Conservation (phyloP, 805 yeast genomes). For the Candida ascalaphidarum region DNA sequence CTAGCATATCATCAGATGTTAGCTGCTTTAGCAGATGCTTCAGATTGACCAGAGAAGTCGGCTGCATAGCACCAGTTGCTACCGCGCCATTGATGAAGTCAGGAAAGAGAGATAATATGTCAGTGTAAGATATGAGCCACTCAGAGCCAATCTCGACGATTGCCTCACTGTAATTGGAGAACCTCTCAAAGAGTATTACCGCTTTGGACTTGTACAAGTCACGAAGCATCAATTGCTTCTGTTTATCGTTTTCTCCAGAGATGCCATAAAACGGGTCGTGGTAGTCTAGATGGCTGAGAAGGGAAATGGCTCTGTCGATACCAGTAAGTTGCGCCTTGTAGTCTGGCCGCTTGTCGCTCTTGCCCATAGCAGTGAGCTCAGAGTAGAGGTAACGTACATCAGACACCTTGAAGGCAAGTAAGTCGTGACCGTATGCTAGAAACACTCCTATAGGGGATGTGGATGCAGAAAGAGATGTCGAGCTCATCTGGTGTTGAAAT, state of each 20-base stretch:
- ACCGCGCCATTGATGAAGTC: slow-evolving; percentile 24
- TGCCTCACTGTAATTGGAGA: slow-evolving; percentile 27
- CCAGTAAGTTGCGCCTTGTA: slow-evolving; percentile 24
- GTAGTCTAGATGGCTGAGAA: slow-evolving; percentile 17
- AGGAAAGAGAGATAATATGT: slow-evolving; percentile 28
- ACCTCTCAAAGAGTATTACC: slow-evolving; percentile 20
- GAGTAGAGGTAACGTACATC: too few species aligned
- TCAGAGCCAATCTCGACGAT: slow-evolving; percentile 32
- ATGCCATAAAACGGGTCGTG: slow-evolving; percentile 15
- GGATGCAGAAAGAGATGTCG: slow-evolving; percentile 8
- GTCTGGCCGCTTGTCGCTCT: slow-evolving; percentile 13
- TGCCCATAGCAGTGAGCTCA: too few species aligned
- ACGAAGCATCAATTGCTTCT: slow-evolving; percentile 24
- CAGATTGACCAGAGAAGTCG: too few species aligned
- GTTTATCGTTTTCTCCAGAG: slow-evolving; percentile 11
- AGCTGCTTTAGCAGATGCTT: neutral
- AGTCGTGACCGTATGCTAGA: slow-evolving; percentile 19
- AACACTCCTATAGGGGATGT: neutral
- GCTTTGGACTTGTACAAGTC: slow-evolving; percentile 27
- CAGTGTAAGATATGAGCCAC: slow-evolving; percentile 29
- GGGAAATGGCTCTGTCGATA: slow-evolving; percentile 22
- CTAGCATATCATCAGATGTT: too few species aligned
- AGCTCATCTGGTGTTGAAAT: slow-evolving; percentile 21
- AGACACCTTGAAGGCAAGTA: slow-evolving; percentile 20
- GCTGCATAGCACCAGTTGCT: neutral